Base-by-base conservation (phyloP, 768 basidiomycete genomes). In the Boletus edulis region DNA sequence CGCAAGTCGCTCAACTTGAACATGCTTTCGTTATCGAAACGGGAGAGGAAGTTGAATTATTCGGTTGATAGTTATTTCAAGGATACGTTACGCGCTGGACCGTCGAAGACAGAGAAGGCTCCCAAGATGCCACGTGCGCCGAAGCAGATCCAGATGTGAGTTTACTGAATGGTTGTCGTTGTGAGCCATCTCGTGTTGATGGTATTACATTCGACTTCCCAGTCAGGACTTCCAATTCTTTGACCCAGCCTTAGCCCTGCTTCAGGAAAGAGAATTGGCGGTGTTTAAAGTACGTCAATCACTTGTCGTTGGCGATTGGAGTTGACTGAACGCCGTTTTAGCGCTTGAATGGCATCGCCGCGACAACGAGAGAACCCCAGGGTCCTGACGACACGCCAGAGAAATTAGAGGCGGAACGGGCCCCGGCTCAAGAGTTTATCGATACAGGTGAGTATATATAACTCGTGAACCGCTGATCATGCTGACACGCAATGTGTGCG, bases 201-300 rank as follows among this genome's bases (percentile, higher is more conserved):
- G n/a, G 12, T 32, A 27, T 27, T 20, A 15, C 20, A 41, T 47
- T 37, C 18, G 34, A 3, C 32, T 44, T 18, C 52, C 24, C 63
- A 94, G 91, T 59, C 89, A 94, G 72, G 96, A 97, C 70, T 96
- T 94, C 80, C 96, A 99, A 66, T 98, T 99, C 79, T 98, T 91
- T 76, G 89, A 94, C 8, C 82, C 85, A 0, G 79, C 86, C 49
- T 72, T 98, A 12, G 79, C 84, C 5, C 85, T 84, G 62, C 75
- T 98, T 27, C 94, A 98, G 67, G 92, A 96, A 62, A 81, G 86
- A 52, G 96, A 98, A 70, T 75, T 89, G 18, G 87, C 87, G 0
- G 90, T 86, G 12, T 86, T 86, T 69, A 89, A 89, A 76, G 90
- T 86, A 20, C 42, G 52, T 37, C 4, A 4, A 38, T 49, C 13